Evolutionary conservation across 2,329 filamentous ascomycete genomes (phyloP).

Genomic region (Verticillium tricorpus): DNA sequence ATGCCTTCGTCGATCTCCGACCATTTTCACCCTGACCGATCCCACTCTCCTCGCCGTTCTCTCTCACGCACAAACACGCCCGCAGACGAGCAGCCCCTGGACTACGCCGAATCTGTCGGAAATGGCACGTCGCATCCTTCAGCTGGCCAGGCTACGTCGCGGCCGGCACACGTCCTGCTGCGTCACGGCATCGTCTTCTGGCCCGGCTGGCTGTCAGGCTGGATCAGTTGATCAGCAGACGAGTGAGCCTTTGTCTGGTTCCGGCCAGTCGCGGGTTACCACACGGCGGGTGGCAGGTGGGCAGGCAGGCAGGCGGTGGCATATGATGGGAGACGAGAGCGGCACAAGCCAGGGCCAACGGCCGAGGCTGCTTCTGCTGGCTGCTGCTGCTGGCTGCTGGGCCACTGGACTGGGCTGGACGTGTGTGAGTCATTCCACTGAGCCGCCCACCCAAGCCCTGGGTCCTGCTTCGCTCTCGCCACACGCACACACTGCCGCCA

Average conservation of each 20-base stretch:
- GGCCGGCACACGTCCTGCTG: not conserved
- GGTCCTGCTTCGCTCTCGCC: not conserved
- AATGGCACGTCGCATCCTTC: not conserved
- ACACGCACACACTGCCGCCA: not conserved
- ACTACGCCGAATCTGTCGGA: not conserved
- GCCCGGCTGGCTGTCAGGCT: not conserved
- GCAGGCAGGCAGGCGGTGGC: not conserved
- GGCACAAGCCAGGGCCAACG: not conserved
- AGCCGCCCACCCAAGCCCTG: not conserved
- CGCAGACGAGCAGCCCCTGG: not conserved
- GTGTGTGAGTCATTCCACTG: not conserved
- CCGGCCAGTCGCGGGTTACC: not conserved
- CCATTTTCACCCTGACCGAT: not conserved
- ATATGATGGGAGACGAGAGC: not conserved
- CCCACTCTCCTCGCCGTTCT: not conserved
- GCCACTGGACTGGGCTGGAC: no score
- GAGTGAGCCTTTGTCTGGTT: not conserved
- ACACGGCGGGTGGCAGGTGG: not conserved
- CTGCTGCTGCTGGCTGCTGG: not conserved
- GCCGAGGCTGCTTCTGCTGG: not conserved
- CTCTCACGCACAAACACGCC: not conserved
- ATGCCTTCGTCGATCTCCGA: not conserved
- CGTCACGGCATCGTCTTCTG: not conserved
- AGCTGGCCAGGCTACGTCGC: not conserved
- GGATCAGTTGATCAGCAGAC: not conserved